phyloP scores from a whole-genome alignment of 164 flowering plant species.

The Paratinospora sagittata region DNA sequence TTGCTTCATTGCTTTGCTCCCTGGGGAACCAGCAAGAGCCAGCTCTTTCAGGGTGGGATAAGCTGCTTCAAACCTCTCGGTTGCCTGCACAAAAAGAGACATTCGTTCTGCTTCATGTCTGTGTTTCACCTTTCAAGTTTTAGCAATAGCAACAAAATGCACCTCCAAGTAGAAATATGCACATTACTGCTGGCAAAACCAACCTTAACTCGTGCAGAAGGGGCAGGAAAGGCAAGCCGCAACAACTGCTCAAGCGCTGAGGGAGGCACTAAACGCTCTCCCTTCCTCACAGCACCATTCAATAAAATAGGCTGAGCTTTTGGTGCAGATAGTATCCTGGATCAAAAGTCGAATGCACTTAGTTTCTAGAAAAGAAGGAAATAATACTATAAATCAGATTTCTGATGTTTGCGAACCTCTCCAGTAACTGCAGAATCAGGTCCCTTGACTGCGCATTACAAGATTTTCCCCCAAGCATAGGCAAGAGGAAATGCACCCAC shows the following conservation, averaged over 20 bases:
- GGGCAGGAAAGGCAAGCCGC: slow-evolving; percentile 60
- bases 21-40: slow-evolving; percentile 76
- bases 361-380: background rate
- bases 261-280: slow-evolving; percentile 86
- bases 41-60: slow-evolving; percentile 80
- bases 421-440: slow-evolving; percentile 74
- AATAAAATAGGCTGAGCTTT: slow-evolving; percentile 67
- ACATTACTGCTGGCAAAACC: slow-evolving; percentile 9
- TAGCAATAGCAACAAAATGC: background rate
- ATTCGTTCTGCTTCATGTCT: background rate
- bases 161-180: slow-evolving; percentile 5
- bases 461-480: slow-evolving; percentile 54
- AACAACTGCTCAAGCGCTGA: slow-evolving; percentile 55
- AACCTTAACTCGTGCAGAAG: slow-evolving; percentile 77
- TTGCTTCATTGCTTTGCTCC: slow-evolving; percentile 88
- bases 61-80: slow-evolving; percentile 84
- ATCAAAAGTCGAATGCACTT: slow-evolving; percentile 6
- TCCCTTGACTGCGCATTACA: slow-evolving; percentile 85
- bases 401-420: slow-evolving; percentile 44
- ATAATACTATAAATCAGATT: background rate
- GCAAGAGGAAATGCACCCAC: slow-evolving; percentile 71
- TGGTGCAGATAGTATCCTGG: slow-evolving; percentile 68
- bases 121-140: background rate
- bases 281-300: slow-evolving; percentile 82
- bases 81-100: slow-evolving; percentile 46